These are phyloP conservation scores for Hypoxylon rickii DNA, from an alignment of 495 filamentous ascomycete species.

Conservation along the genomic window DNA sequence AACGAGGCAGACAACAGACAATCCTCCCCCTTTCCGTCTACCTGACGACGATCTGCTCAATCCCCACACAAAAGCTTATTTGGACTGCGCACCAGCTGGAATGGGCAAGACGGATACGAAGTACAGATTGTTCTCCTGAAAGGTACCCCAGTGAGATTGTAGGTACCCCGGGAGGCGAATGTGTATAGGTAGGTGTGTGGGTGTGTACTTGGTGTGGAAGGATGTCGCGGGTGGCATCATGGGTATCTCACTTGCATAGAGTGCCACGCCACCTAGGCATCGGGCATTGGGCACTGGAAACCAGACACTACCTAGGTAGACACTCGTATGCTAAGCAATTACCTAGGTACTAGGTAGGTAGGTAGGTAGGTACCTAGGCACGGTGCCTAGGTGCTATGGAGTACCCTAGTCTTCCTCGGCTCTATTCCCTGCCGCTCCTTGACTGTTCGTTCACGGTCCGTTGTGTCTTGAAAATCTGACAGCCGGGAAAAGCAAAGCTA, in stretches of 20 bases:
- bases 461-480: constrained; percentile 15
- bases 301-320: too few species aligned
- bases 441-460: neutral
- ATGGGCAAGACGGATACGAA: neutral
- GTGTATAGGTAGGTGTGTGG: too few species aligned
- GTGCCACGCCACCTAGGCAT: too few species aligned
- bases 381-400: too few species aligned
- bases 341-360: neutral
- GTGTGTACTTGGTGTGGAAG: too few species aligned
- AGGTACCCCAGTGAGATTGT: too few species aligned
- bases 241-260: constrained; percentile 24
- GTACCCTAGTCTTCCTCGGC: too few species aligned
- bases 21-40: constrained; percentile 12
- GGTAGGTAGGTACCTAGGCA: too few species aligned
- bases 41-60: constrained; percentile 24
- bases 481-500: neutral
- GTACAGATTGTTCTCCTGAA: neutral
- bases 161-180: too few species aligned
- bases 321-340: constrained; percentile 11
- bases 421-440: too few species aligned
- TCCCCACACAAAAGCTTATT: constrained; percentile 44
- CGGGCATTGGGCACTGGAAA: too few species aligned
- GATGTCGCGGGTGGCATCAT: constrained; percentile 3
- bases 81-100: constrained; percentile 31
- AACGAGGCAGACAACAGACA: constrained; percentile 6